Evolutionary conservation across 2,329 filamentous ascomycete genomes (phyloP).

Genomic region (Cladosporium sp.): DNA sequence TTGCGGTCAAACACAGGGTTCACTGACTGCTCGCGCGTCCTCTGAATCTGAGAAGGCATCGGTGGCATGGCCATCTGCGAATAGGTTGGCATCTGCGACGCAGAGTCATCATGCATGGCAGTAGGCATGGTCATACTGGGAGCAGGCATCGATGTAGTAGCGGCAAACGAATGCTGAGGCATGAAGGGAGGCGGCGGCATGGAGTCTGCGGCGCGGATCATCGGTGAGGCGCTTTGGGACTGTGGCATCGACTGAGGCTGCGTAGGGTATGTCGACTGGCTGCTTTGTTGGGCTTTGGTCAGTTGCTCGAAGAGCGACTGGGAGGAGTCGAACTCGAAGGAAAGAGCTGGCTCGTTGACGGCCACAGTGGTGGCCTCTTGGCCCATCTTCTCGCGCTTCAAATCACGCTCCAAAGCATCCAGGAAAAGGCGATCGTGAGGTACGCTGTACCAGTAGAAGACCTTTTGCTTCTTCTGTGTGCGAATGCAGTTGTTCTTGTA

Average conservation of each 20-base stretch:
- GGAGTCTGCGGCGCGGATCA: slow-evolving; percentile 85
- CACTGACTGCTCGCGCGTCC: slow-evolving; percentile 81
- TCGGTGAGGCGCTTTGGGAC: slow-evolving; percentile 81
- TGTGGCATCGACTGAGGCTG: slow-evolving; percentile 50
- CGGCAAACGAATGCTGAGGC: slow-evolving; percentile 51
- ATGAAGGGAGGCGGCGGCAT: slow-evolving; percentile 90
- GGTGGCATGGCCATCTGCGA: slow-evolving; percentile 70
- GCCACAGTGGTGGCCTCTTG: slow-evolving; percentile 97
- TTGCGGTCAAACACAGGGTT: slow-evolving; percentile 81
- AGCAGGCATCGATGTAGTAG: slow-evolving; percentile 31
- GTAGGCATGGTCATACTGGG: slow-evolving; percentile 38
- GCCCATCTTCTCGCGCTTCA: slow-evolving; percentile 99
- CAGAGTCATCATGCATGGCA: slow-evolving; percentile 59
- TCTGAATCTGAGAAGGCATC: slow-evolving; percentile 71
- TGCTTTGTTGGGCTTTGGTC: slow-evolving; percentile 98
- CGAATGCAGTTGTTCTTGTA: slow-evolving; percentile 99
- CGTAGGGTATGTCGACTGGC: slow-evolving; percentile 80
- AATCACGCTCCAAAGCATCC: slow-evolving; percentile 91
- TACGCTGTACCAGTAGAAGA: slow-evolving; percentile 99
- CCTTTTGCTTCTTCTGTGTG: slow-evolving; percentile 99
- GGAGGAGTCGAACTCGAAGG: slow-evolving; percentile 98
- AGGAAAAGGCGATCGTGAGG: slow-evolving; percentile 96
- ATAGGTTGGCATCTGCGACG: slow-evolving; percentile 68
- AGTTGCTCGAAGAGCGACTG: slow-evolving; percentile 99
- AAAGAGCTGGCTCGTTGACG: slow-evolving; percentile 93